These are phyloP conservation scores for Cladophialophora immunda DNA, from an alignment of 2,329 filamentous ascomycete species.

Conservation along the genomic window DNA sequence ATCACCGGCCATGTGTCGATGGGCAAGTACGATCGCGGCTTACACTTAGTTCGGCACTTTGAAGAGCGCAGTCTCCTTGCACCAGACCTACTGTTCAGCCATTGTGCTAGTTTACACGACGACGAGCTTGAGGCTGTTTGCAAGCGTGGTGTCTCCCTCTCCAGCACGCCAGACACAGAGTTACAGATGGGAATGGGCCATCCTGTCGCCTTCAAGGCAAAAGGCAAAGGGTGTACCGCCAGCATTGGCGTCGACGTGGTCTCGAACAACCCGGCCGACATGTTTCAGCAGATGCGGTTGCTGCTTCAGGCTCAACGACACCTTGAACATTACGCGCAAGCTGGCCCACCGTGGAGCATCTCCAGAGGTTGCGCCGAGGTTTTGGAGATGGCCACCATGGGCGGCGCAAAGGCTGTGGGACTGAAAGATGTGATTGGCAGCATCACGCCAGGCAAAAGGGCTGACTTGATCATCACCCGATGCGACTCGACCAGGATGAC, in stretches of 20 bases:
- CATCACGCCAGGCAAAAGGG: slow-evolving; percentile 43
- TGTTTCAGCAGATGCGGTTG: slow-evolving; percentile 45
- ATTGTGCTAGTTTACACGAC: slow-evolving; percentile 15
- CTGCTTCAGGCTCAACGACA: slow-evolving; percentile 42
- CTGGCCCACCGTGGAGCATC: slow-evolving; percentile 29
- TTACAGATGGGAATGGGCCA: slow-evolving; percentile 46
- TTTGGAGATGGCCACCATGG: slow-evolving; percentile 44
- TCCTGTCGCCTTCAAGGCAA: slow-evolving; percentile 41
- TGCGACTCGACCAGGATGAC: slow-evolving; percentile 42
- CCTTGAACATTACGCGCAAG: slow-evolving; percentile 29
- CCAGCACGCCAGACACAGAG: slow-evolving; percentile 45
- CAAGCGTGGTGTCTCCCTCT: slow-evolving; percentile 36
- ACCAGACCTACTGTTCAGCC: slow-evolving; percentile 30
- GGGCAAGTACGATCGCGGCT: slow-evolving; percentile 21
- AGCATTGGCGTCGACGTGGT: slow-evolving; percentile 45
- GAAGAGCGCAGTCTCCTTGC: slow-evolving; percentile 23
- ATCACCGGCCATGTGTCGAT: slow-evolving; percentile 25
- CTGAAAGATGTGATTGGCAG: slow-evolving; percentile 43
- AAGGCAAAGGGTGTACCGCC: slow-evolving; percentile 30
- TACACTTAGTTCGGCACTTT: slow-evolving; percentile 25
- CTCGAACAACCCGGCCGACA: slow-evolving; percentile 43
- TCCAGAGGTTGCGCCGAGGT: slow-evolving; percentile 39
- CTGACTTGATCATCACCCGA: slow-evolving; percentile 46
- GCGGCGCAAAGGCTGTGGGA: slow-evolving; percentile 44
- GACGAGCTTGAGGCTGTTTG: slow-evolving; percentile 38